phyloP scores from a whole-genome alignment of 352 stramenopile genomes.

The Blastocystis sp. region DNA sequence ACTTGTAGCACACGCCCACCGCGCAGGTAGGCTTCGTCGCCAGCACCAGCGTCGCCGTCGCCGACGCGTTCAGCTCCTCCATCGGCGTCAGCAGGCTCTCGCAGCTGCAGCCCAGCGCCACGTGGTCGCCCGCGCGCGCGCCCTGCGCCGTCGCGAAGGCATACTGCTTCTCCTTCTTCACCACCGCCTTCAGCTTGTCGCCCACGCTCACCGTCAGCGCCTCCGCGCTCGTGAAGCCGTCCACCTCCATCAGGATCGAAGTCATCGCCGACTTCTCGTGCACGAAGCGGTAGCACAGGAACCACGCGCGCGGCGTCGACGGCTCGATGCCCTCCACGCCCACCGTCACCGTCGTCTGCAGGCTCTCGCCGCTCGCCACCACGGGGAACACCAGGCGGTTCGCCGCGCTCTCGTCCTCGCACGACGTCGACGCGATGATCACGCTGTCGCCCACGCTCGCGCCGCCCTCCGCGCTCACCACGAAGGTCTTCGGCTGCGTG shows the following conservation, averaged over 20 bases:
- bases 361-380: not conserved
- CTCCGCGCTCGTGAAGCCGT: slow-evolving; percentile 33
- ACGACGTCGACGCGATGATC: slow-evolving; percentile 19
- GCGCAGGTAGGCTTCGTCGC: slow-evolving; percentile 19
- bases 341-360: slow-evolving; percentile 6
- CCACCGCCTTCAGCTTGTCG: slow-evolving; percentile 42
- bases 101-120: slow-evolving; percentile 53
- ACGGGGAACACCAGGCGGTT: slow-evolving; percentile 59
- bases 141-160: slow-evolving; percentile 28
- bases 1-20: slow-evolving; percentile 62
- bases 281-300: slow-evolving; percentile 52
- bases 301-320: slow-evolving; percentile 2
- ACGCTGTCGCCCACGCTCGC: slow-evolving; percentile 33
- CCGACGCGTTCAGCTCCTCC: not conserved
- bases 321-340: not conserved
- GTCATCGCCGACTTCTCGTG: slow-evolving; percentile 30
- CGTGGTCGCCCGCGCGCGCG: slow-evolving; percentile 7
- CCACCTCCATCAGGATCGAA: not conserved
- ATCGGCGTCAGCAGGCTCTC: not conserved
- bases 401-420: slow-evolving; percentile 38
- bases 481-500: slow-evolving; percentile 32
- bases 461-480: slow-evolving; percentile 18
- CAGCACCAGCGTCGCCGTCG: slow-evolving; percentile 20
- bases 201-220: slow-evolving; percentile 19
- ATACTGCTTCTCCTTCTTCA: slow-evolving; percentile 56